Percentiles rank a stretch among this genome's conserved stretches.
phyloP scores from a whole-genome alignment of 257 asterid species.

The Solanum infundibuliforme region DNA sequence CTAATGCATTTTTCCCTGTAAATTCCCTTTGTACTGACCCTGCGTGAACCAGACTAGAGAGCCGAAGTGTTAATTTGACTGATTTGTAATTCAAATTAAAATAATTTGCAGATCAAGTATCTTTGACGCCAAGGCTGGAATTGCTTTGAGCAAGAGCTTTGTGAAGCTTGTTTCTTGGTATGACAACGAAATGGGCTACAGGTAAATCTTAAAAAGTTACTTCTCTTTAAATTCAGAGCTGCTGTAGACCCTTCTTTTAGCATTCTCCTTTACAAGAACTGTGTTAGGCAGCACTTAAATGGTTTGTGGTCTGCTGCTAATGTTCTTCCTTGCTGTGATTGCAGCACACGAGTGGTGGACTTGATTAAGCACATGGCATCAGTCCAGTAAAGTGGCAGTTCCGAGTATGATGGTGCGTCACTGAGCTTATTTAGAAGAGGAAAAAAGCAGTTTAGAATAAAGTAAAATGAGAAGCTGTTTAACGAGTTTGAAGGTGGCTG shows the following conservation, averaged over 20 bases:
- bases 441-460: background rate
- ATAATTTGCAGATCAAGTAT: constrained; percentile 59
- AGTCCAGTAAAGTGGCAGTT: background rate
- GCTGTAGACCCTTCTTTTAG: background rate
- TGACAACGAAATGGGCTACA: constrained; percentile 91
- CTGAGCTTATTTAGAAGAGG: background rate
- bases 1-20: background rate
- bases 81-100: background rate
- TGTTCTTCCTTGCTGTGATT: background rate
- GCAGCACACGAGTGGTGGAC: constrained; percentile 75
- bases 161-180: constrained; percentile 81
- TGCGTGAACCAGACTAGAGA: background rate
- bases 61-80: background rate
- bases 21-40: background rate
- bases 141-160: constrained; percentile 58
- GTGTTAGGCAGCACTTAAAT: background rate
- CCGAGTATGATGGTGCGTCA: background rate
- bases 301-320: background rate
- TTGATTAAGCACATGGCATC: constrained; percentile 61
- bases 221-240: background rate
- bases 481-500: background rate
- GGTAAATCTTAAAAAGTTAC: constrained; percentile 24
- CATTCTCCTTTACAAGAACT: background rate
- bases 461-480: background rate
- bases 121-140: constrained; percentile 89